Evolutionary conservation across 2,329 filamentous ascomycete species (phyloP).

Genomic region (Sporothrix brasiliensis): DNA sequence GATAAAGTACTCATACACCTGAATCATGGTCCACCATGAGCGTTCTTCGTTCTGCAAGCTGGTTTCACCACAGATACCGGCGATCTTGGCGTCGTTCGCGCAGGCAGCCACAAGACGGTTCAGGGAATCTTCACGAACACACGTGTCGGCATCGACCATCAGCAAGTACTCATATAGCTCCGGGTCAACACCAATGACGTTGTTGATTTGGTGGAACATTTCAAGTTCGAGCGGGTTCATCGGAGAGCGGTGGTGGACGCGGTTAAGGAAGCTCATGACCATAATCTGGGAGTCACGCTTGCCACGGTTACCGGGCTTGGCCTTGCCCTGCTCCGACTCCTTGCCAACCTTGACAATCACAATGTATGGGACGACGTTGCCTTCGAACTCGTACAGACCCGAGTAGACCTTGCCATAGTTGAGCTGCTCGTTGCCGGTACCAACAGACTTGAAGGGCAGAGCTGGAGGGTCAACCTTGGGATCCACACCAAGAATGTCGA

Average conservation of each 20-base stretch:
- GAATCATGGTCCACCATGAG: constrained; percentile 99
- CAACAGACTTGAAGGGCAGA: constrained; percentile 90
- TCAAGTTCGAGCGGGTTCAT: constrained; percentile 97
- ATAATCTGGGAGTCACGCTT: constrained; percentile 98
- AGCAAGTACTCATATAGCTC: constrained; percentile 96
- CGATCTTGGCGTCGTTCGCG: constrained; percentile 92
- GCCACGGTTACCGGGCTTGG: constrained; percentile 95
- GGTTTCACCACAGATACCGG: constrained; percentile 96
- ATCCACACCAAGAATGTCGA: constrained; percentile 96
- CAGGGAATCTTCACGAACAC: constrained; percentile 86
- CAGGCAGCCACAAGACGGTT: constrained; percentile 92
- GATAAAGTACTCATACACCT: constrained; percentile 99
- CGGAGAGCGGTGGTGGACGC: constrained; percentile 87
- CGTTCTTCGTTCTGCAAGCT: constrained; percentile 92
- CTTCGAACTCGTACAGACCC: constrained; percentile 94
- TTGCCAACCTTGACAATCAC: constrained; percentile 97
- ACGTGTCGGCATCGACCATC: constrained; percentile 98
- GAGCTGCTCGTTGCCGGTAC: constrained; percentile 83
- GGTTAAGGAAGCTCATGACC: constrained; percentile 96
- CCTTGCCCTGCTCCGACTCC: constrained; percentile 85
- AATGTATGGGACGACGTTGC: constrained; percentile 94
- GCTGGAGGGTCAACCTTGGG: constrained; percentile 95
- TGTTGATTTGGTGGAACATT: constrained; percentile 99
- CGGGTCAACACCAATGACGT: constrained; percentile 96
- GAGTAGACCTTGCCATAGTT: constrained; percentile 99